Percentiles rank a stretch among this genome's conserved stretches.
These are phyloP conservation scores for Cordyceps cicadae DNA, from an alignment of 2,329 filamentous ascomycete genomes.

Conservation along the genomic window DNA sequence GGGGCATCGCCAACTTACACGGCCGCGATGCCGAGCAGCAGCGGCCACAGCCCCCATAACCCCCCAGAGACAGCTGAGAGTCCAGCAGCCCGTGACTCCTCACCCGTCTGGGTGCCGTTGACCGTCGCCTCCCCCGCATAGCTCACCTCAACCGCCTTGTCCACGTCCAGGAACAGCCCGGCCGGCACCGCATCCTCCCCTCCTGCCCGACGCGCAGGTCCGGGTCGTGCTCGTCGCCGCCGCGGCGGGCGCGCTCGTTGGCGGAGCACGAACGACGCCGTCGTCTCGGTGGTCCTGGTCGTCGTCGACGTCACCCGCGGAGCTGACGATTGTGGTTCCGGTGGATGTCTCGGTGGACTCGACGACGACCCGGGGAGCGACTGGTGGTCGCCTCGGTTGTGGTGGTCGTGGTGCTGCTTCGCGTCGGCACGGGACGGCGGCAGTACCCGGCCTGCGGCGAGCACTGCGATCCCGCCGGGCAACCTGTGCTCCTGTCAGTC, in stretches of 20 bases:
- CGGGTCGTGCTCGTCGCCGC: background rate
- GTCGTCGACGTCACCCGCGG: background rate
- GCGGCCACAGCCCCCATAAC: background rate
- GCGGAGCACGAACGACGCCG: background rate
- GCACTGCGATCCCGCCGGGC: background rate
- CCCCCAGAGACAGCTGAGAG: background rate
- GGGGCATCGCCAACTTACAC: background rate
- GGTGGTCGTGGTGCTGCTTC: too few species aligned
- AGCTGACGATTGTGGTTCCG: background rate
- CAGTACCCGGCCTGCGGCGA: background rate
- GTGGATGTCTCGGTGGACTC: background rate
- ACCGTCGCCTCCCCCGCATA: background rate
- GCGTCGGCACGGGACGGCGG: background rate
- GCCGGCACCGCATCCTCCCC: background rate
- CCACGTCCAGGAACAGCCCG: background rate
- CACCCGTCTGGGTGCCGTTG: background rate
- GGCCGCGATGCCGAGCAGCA: background rate
- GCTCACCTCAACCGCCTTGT: background rate
- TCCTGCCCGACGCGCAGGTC: background rate
- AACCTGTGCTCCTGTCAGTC: background rate
- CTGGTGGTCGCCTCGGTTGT: background rate
- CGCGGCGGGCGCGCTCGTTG: background rate
- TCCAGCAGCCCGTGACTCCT: background rate
- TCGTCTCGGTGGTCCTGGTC: background rate
- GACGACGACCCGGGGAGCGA: background rate